Evolutionary conservation across 345 rosid genomes (phyloP).

Genomic region (Camelina laxa): DNA sequence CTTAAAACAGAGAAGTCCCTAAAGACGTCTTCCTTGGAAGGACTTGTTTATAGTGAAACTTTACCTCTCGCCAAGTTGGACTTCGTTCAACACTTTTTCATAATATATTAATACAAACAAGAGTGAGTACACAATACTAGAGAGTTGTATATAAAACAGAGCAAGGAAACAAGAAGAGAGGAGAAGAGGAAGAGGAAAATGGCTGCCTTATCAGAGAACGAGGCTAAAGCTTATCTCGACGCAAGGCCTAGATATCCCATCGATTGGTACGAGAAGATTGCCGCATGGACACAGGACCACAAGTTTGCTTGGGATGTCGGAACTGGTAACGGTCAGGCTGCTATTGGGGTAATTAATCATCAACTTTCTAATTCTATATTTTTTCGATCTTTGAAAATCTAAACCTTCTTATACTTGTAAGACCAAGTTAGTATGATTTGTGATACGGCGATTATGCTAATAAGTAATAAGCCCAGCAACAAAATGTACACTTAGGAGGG

Average conservation of each 20-base stretch:
- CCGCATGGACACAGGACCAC: constrained; percentile 33
- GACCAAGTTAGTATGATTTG: neutral
- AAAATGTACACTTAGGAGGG: neutral
- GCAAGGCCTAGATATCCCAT: constrained; percentile 43
- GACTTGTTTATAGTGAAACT: neutral
- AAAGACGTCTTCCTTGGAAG: neutral
- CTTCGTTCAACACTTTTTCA: neutral
- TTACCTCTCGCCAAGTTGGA: constrained; percentile 39
- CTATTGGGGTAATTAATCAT: constrained; percentile 37
- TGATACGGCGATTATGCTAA: neutral
- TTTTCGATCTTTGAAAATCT: neutral
- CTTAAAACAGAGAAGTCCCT: neutral
- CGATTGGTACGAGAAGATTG: constrained; percentile 41
- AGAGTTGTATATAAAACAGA: constrained; percentile 5
- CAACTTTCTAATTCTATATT: neutral
- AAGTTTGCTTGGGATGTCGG: constrained; percentile 44
- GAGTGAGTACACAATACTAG: neutral
- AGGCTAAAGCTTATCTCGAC: constrained; percentile 39
- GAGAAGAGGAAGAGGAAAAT: constrained; percentile 9
- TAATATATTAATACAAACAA: neutral
- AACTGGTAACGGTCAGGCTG: constrained; percentile 43
- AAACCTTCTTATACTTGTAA: neutral
- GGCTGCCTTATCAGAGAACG: constrained; percentile 44
- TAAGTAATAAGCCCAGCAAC: neutral
- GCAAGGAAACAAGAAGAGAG: neutral